Conservation (phyloP, 1,284 basidiomycete species). For the Dichomitus squalens region DNA sequence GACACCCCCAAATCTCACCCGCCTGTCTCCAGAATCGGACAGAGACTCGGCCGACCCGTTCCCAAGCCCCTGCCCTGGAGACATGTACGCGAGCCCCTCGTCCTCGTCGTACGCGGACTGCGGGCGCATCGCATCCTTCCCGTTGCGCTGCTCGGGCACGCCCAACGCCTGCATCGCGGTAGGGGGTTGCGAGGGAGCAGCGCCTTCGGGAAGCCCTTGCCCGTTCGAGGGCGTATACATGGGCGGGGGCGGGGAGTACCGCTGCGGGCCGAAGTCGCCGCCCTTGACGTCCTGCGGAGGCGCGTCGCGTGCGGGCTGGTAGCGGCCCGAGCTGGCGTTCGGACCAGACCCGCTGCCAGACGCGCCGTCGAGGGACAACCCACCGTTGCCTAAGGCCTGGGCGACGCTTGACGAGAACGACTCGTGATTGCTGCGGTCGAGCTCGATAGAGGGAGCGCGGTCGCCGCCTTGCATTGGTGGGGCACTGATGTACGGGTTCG, state of each 20-base stretch:
- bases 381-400: constrained; percentile 42
- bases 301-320: constrained; percentile 20
- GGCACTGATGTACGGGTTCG: constrained; percentile 17
- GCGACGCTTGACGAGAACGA: constrained; percentile 57
- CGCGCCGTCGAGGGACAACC: constrained; percentile 15
- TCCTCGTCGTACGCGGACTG: constrained; percentile 17
- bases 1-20: constrained; percentile 29
- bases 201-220: constrained; percentile 32
- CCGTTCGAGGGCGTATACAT: constrained; percentile 21
- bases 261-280: constrained; percentile 17
- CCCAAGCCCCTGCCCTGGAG: constrained; percentile 23
- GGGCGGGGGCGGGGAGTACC: constrained; percentile 29
- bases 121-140: background rate
- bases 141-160: background rate
- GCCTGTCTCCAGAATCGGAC: constrained; percentile 22
- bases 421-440: constrained; percentile 31
- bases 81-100: constrained; percentile 46
- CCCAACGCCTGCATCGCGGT: background rate
- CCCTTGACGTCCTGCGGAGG: constrained; percentile 16
- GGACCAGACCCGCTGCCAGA: constrained; percentile 4
- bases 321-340: constrained; percentile 8
- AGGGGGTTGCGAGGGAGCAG: constrained; percentile 34
- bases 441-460: constrained; percentile 34
- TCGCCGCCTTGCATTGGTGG: constrained; percentile 31
- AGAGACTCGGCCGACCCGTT: constrained; percentile 24